Percentiles rank a stretch among this genome's conserved stretches.
These are phyloP conservation scores for Lagenidium sp. DNA, from an alignment of 352 stramenopile species.

Conservation along the genomic window DNA sequence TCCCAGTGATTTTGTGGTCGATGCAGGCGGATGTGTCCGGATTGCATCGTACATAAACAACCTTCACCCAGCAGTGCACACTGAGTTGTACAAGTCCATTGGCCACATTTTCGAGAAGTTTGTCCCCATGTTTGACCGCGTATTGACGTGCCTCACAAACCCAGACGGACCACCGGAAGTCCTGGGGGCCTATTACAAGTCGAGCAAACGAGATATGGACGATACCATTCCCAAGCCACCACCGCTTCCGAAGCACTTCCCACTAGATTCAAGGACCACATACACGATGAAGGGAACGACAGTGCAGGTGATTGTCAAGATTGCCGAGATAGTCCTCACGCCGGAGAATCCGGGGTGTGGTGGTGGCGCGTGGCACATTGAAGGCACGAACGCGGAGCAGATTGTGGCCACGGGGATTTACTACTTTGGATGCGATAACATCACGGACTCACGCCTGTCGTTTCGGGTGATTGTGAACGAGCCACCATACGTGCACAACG, in stretches of 20 bases:
- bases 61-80: no score
- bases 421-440: constrained; percentile 27
- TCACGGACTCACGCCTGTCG: constrained; percentile 20
- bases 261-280: background rate
- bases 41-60: no score
- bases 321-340: constrained; percentile 20
- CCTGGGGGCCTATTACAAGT: constrained; percentile 1
- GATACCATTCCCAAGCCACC: constrained; percentile 6
- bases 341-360: constrained; percentile 19
- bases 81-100: no score
- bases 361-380: constrained; percentile 20
- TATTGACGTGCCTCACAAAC: constrained; percentile 8
- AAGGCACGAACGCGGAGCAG: constrained; percentile 18
- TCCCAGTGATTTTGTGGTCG: no score
- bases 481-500: constrained; percentile 10
- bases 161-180: background rate
- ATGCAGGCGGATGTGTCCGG: no score
- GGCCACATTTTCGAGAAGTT: no score
- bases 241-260: constrained; percentile 6
- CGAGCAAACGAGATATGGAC: constrained; percentile 7
- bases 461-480: constrained; percentile 15
- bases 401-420: constrained; percentile 25
- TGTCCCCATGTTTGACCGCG: constrained; percentile 17
- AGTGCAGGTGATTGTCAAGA: constrained; percentile 30
- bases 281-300: constrained; percentile 7